These are phyloP conservation scores for Eutypella sp. DNA, from an alignment of 2,329 filamentous ascomycete genomes.

Conservation along the genomic window DNA sequence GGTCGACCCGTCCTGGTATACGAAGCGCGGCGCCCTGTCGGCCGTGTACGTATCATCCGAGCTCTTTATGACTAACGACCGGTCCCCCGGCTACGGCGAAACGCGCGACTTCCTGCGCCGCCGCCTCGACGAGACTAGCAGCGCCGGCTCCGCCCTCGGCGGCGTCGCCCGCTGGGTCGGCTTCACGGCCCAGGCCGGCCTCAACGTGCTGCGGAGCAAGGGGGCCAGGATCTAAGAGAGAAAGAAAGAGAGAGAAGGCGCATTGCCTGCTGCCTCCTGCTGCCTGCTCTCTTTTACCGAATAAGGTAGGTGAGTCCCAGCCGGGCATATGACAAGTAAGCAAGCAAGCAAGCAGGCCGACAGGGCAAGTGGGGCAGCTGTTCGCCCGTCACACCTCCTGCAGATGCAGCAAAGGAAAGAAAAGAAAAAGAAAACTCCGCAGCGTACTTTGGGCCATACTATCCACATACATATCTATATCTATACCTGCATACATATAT, in stretches of 20 bases:
- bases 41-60: constrained; percentile 68
- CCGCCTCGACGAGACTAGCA: constrained; percentile 64
- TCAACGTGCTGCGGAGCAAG: constrained; percentile 85
- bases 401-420: too few species aligned
- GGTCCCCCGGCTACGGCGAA: constrained; percentile 64
- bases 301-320: too few species aligned
- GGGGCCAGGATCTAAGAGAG: constrained; percentile 65
- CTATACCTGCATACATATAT: not conserved
- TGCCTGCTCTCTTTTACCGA: too few species aligned
- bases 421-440: too few species aligned
- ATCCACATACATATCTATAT: not conserved
- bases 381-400: not conserved
- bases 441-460: too few species aligned
- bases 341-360: not conserved
- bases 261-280: not conserved
- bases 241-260: too few species aligned
- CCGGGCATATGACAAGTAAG: too few species aligned
- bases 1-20: constrained; percentile 86
- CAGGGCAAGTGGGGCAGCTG: not conserved
- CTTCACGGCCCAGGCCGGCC: constrained; percentile 69
- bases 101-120: constrained; percentile 77
- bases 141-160: constrained; percentile 56
- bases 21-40: constrained; percentile 52
- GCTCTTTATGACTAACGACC: constrained; percentile 91
- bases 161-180: constrained; percentile 72